These are phyloP conservation scores for Chrysanthemum makinoi DNA, from an alignment of 129 eudicot species.

Conservation along the genomic window DNA sequence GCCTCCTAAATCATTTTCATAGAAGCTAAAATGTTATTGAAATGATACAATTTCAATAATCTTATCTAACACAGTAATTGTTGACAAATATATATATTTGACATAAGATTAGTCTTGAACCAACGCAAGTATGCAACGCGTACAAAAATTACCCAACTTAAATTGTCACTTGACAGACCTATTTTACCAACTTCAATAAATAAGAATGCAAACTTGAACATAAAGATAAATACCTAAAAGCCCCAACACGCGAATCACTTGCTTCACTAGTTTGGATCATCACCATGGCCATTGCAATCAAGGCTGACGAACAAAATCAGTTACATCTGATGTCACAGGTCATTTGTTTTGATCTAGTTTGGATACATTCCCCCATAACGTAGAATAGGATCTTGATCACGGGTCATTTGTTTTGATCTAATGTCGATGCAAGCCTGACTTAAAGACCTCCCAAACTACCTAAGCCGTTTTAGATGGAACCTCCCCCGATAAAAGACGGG, in stretches of 20 bases:
- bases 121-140: not conserved
- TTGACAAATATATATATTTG: not conserved
- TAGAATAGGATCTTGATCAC: conserved; percentile 93
- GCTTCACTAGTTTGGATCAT: conserved; percentile 98
- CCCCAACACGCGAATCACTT: conserved; percentile 94
- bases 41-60: not conserved
- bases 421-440: too few species aligned
- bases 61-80: not conserved
- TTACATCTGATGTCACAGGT: conserved; percentile 96
- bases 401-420: conserved; percentile 98
- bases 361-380: conserved; percentile 99
- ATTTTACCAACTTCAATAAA: not conserved
- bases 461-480: too few species aligned
- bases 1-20: too few species aligned
- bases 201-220: not conserved
- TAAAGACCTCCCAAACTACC: too few species aligned
- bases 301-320: conserved; percentile 97
- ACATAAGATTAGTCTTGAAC: not conserved
- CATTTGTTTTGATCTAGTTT: too few species aligned
- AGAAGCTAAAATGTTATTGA: not conserved
- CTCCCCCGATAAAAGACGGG: too few species aligned
- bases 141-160: not conserved
- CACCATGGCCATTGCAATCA: conserved; percentile 99
- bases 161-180: not conserved
- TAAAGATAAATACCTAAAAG: conserved; percentile 60